Evolutionary conservation across 106 monocot genomes (phyloP), one percentile per base, ranked within the genome.

Genomic region (Dendrobium chrysotoxum): DNA sequence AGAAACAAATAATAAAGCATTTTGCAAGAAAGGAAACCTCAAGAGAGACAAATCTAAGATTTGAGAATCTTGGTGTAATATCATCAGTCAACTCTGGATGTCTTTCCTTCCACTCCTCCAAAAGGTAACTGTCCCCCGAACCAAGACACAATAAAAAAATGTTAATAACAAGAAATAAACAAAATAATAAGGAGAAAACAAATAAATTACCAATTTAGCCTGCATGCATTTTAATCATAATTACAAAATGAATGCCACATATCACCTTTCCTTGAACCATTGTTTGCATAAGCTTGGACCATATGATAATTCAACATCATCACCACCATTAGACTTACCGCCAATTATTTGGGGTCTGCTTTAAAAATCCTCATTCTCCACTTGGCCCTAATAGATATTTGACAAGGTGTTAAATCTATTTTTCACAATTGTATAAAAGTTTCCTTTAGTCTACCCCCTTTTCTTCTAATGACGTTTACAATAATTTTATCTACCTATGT

Each of bases 71-170:
- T 53, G 78, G 76, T 65, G 81, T 71, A 58, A 79, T n/a, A 25
- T 86, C 86, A 57, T 85, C 82, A 58, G 77, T 10, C 30, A 80
- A 78, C 31, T 82, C 82, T 39, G 86, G 78, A 53, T 91, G 80
- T 81, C 88, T 86, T 81, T 83, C 91, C 70, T 87, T 91, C 91
- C 91, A 91, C 38, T 91, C 91, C 83, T 91, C 91, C 79, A 84
- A 87, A 20, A 91, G 81, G 46, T 91, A 91, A 78, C 91, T 91
- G 82, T 31, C 35, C 70, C 16, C 70, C 10, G 25, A 35, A 35
- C 35, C 30, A 35, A 77, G n/a, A 13, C 28, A 77, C 28, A 68
- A 68, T 46, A 77, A 74, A 9, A 42, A 74, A 20, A 74, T 21
- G 21, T 74, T 74, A 74, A 74, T 74, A 10, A 42, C 4, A 74